Base-by-base conservation (phyloP, 2,329 filamentous ascomycete species). In the Chaetomium sp. region DNA sequence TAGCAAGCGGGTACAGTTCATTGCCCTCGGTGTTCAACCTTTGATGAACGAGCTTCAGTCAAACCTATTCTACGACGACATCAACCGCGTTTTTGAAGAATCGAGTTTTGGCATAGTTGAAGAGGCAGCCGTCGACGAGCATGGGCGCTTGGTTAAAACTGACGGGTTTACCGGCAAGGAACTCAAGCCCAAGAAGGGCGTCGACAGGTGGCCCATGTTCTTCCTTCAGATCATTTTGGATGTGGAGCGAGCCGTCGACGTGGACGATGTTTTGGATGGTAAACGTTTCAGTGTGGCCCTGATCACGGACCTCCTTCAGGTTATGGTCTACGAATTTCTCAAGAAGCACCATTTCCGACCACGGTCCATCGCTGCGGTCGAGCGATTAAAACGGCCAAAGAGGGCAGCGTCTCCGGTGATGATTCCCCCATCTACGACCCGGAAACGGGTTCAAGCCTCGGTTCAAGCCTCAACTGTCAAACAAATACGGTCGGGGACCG, bases 161-260 rank as follows among this genome's bases (percentile, higher is more conserved):
- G 74, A 78, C 34, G 73, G 72, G 1, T 79, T 75, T 54, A 80
- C 76, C 1, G 71, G 68, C 36, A 78, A 71, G 59, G 79, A 84
- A 56, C 62, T 80, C 40, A 82, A 76, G 64, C 70, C 71, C 10
- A 78, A 76, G 44, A 92, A 89, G 66, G 78, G 84, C 0, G 74
- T 91, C 8, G 90, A 96, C 65, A 80, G 83, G 50, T 94, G 89
- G 84, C 91, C 92, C 0, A 92, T 92, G 85, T 97, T 96, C 65
- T 87, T 85, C 63, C 72, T 97, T n/a, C 82, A 82, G 34, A 80
- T 96, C 38, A 72, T 76, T 2, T 64, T 79, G 9, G 58, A 61
- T 4, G 43, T 34, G 0, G 36, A 36, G 7, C 35, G 52, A 14
- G 53, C 27, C 53, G 47, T 46, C 14, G 51, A 55, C 9, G 58